Percentiles rank a stretch among this genome's conserved stretches.
phyloP scores from a whole-genome alignment of 176 grass and related monocot species.

The Carex kokanica region DNA sequence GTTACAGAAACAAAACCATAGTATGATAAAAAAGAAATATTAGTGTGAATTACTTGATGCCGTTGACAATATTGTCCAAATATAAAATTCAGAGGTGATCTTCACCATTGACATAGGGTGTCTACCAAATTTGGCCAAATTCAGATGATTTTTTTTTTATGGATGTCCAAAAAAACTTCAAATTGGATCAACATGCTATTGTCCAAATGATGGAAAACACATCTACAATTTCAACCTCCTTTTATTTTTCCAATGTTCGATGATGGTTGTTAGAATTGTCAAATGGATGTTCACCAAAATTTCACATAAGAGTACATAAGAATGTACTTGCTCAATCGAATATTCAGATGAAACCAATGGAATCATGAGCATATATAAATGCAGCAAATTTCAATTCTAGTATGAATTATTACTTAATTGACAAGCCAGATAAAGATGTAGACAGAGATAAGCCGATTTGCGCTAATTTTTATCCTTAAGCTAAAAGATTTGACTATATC shows the following conservation, averaged over 20 bases:
- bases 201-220: neutral
- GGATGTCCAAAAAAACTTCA: neutral
- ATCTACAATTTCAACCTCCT: neutral
- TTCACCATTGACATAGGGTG: neutral
- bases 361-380: neutral
- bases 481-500: neutral
- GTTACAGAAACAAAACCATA: neutral
- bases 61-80: neutral
- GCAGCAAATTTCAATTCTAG: neutral
- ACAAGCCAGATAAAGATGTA: neutral
- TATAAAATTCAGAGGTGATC: neutral
- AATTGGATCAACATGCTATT: neutral
- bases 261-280: neutral
- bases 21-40: neutral
- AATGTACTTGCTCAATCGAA: neutral
- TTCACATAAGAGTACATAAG: too few species aligned
- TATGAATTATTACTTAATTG: neutral
- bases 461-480: neutral
- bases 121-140: neutral
- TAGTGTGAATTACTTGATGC: neutral
- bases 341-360: neutral
- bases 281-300: neutral
- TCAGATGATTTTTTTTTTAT: neutral
- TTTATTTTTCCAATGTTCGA: neutral
- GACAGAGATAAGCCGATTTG: neutral